phyloP scores from a whole-genome alignment of 495 filamentous ascomycete genomes.

The Aspergillus sclerotioniger region DNA sequence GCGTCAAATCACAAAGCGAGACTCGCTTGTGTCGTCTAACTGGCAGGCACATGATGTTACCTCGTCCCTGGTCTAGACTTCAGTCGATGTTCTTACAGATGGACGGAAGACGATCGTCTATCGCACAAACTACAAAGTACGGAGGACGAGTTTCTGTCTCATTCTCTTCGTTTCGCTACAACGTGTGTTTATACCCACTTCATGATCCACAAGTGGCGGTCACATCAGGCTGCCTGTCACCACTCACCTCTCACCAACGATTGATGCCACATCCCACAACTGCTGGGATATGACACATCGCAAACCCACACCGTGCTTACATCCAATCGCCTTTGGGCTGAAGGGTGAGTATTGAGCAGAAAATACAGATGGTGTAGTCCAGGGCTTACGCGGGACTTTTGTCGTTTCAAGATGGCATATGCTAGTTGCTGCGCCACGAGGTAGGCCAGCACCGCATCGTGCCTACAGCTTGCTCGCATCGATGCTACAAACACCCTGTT shows the following conservation, averaged over 20 bases:
- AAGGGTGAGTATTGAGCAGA: too few relatives aligned
- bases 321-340: not conserved
- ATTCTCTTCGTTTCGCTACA: not conserved
- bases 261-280: not conserved
- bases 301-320: not conserved
- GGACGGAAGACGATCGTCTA: not conserved
- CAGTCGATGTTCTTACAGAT: not conserved
- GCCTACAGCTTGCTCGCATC: not conserved
- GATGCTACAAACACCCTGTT: not conserved
- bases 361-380: not conserved
- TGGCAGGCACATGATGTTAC: conserved; percentile 3
- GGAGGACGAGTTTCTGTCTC: not conserved
- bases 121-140: not conserved
- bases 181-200: not conserved
- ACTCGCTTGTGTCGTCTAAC: not conserved
- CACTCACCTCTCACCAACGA: not conserved
- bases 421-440: not conserved
- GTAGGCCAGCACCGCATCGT: not conserved
- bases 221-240: not conserved
- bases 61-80: not conserved
- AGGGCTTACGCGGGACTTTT: not conserved
- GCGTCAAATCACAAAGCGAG: not conserved
- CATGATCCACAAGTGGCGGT: not conserved
- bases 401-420: not conserved
- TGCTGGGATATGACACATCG: not conserved